phyloP scores from a whole-genome alignment of 208 protist genomes.

The Acanthamoeba rhysodes region DNA sequence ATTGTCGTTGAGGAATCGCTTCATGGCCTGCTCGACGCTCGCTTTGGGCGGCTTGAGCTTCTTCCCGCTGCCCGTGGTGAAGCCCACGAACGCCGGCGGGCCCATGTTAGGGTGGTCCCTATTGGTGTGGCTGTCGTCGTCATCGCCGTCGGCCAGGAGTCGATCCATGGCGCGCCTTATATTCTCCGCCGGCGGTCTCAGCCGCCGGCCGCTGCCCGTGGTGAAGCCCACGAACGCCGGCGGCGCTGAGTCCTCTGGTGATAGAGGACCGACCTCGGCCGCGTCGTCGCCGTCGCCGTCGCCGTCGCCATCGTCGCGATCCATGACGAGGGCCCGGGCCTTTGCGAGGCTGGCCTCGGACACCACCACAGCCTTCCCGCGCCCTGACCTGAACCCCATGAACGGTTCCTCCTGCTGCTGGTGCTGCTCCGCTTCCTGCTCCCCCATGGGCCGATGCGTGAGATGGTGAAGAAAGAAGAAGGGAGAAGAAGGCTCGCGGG shows the following conservation, averaged over 20 bases:
- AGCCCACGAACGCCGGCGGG: not conserved
- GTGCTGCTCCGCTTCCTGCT: not conserved
- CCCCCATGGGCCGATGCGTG: too few relatives aligned
- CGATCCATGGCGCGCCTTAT: not conserved
- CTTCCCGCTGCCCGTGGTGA: not conserved
- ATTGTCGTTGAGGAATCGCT: not conserved
- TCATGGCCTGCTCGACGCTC: not conserved
- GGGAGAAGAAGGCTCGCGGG: too few relatives aligned
- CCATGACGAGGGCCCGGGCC: not conserved
- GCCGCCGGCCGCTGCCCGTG: not conserved
- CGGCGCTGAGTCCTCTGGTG: too few relatives aligned
- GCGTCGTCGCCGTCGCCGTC: not conserved
- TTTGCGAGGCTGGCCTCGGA: not conserved
- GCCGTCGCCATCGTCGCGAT: not conserved
- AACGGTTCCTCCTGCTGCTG: not conserved
- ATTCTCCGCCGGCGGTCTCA: not conserved
- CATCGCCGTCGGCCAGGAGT: conserved; percentile 7
- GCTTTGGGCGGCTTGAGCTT: not conserved
- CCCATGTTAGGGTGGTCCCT: too few relatives aligned
- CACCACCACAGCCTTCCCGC: not conserved
- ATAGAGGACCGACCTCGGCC: not conserved
- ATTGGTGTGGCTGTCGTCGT: not conserved
- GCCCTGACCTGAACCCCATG: not conserved
- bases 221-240: conserved; percentile 20
- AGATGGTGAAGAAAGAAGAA: too few relatives aligned